Evolutionary conservation across 2,329 filamentous ascomycete genomes (phyloP).

Genomic region (Hysterium pulicare): DNA sequence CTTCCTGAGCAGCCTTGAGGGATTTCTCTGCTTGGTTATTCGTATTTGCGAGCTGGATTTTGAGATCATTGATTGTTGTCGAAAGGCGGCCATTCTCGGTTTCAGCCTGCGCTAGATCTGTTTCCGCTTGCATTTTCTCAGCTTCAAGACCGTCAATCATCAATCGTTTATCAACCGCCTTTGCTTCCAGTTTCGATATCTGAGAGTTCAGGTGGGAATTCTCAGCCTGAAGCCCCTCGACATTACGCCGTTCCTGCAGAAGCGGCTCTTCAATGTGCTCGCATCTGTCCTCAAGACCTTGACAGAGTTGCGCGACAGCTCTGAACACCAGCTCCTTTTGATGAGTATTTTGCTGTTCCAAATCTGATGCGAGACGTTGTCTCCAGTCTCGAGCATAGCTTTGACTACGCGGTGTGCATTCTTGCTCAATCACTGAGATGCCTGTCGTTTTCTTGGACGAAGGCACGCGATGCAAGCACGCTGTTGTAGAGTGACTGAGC

Average conservation of each 20-base stretch:
- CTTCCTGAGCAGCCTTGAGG: slow-evolving; percentile 18
- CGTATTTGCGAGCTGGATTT: slow-evolving; percentile 38
- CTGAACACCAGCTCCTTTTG: slow-evolving; percentile 48
- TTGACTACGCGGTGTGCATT: slow-evolving; percentile 35
- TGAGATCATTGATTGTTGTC: slow-evolving; percentile 27
- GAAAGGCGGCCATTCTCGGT: slow-evolving; percentile 37
- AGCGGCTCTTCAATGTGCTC: slow-evolving; percentile 54
- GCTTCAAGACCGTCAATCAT: slow-evolving; percentile 38
- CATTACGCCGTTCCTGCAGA: slow-evolving; percentile 41
- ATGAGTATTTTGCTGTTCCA: slow-evolving; percentile 37
- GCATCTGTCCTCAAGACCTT: slow-evolving; percentile 56
- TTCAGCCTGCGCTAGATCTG: slow-evolving; percentile 38
- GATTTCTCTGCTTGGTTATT: slow-evolving; percentile 30
- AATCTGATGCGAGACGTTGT: slow-evolving; percentile 41
- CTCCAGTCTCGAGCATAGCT: slow-evolving; percentile 48
- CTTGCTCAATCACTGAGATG: slow-evolving; percentile 35
- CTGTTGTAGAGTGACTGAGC: slow-evolving; percentile 6
- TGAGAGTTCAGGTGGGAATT: slow-evolving; percentile 24
- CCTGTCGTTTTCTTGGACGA: slow-evolving; percentile 2
- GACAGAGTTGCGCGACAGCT: slow-evolving; percentile 52
- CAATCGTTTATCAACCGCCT: slow-evolving; percentile 34
- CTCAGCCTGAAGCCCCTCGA: slow-evolving; percentile 27
- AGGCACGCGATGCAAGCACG: slow-evolving; percentile 17
- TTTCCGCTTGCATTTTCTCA: slow-evolving; percentile 37
- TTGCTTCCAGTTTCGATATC: slow-evolving; percentile 36